These are phyloP conservation scores for Dujonia santamariae DNA, from an alignment of 1,139 yeast species.

Conservation along the genomic window DNA sequence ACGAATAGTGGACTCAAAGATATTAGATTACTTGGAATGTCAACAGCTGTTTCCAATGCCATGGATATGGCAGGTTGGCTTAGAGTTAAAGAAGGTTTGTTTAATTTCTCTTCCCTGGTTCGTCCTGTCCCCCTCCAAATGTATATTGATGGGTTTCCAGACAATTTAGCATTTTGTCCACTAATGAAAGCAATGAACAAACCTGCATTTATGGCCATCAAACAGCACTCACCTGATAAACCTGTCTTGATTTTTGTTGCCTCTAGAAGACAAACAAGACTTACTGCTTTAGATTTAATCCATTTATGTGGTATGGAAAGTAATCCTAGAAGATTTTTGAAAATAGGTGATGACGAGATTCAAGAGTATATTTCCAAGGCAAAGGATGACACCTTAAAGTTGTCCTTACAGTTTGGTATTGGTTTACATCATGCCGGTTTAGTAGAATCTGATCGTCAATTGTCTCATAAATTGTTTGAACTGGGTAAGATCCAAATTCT, in stretches of 20 bases:
- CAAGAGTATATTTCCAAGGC: slow-evolving; percentile 61
- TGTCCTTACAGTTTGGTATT: slow-evolving; percentile 91
- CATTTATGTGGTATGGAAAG: slow-evolving; percentile 94
- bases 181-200: slow-evolving; percentile 98
- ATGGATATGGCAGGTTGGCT: slow-evolving; percentile 98
- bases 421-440: slow-evolving; percentile 98
- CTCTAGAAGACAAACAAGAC: slow-evolving; percentile 92
- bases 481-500: slow-evolving; percentile 82
- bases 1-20: slow-evolving; percentile 32
- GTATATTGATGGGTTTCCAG: slow-evolving; percentile 98
- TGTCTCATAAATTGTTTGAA: slow-evolving; percentile 84
- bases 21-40: slow-evolving; percentile 86
- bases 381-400: slow-evolving; percentile 81
- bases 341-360: slow-evolving; percentile 74
- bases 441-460: slow-evolving; percentile 83
- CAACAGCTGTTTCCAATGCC: slow-evolving; percentile 97
- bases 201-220: slow-evolving; percentile 95
- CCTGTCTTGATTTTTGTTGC: slow-evolving; percentile 96
- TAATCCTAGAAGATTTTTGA: slow-evolving; percentile 82
- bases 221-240: slow-evolving; percentile 88
- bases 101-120: slow-evolving; percentile 91
- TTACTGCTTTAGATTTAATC: slow-evolving; percentile 90
- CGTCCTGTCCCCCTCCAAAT: slow-evolving; percentile 97
- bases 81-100: slow-evolving; percentile 84
- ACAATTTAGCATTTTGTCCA: slow-evolving; percentile 90